Percentiles rank a stretch among this genome's conserved stretches.
Conservation (phyloP, 2,329 filamentous ascomycete genomes). For the Fusarium fracticaudum region DNA sequence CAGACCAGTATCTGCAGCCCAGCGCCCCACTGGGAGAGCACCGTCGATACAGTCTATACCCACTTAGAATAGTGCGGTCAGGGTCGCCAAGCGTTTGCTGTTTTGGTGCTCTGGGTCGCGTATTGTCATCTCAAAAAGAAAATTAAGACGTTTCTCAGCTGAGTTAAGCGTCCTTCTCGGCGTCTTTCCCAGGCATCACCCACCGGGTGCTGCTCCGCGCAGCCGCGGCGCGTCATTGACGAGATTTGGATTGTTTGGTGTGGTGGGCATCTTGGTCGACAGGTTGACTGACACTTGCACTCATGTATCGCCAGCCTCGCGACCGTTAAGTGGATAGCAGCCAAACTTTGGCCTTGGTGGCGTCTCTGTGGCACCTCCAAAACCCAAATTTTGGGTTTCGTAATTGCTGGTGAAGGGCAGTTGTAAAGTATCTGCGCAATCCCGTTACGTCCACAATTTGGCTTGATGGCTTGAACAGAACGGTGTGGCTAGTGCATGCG, state of each 20-base stretch:
- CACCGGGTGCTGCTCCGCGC: slow-evolving; percentile 29
- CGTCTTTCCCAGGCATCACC: slow-evolving; percentile 33
- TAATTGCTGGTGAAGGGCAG: slow-evolving; percentile 12
- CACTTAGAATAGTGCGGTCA: slow-evolving; percentile 34
- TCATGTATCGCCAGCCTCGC: slow-evolving; percentile 33
- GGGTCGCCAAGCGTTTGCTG: slow-evolving; percentile 37
- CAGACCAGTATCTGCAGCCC: slow-evolving; percentile 26
- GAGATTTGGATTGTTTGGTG: slow-evolving; percentile 30
- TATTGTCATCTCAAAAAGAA: slow-evolving; percentile 20
- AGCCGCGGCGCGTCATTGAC: slow-evolving; percentile 31
- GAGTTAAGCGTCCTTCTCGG: slow-evolving; percentile 39
- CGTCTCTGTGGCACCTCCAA: slow-evolving; percentile 10
- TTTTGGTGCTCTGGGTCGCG: slow-evolving; percentile 21
- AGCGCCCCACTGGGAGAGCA: slow-evolving; percentile 38
- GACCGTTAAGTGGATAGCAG: slow-evolving; percentile 24
- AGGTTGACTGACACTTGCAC: slow-evolving; percentile 17
- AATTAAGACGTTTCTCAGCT: slow-evolving; percentile 37
- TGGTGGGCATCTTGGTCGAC: slow-evolving; percentile 15
- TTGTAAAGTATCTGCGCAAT: slow-evolving; percentile 9
- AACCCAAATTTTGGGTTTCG: slow-evolving; percentile 13
- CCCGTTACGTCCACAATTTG: background rate
- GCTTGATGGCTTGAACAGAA: slow-evolving; percentile 15
- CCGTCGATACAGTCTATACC: slow-evolving; percentile 23
- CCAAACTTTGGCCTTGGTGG: slow-evolving; percentile 26
- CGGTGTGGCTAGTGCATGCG: slow-evolving; percentile 39